A percentile compares a stretch with the other conserved stretches of the same genome.
phyloP scores from a whole-genome alignment of 257 asterid species.

The Penstemon davidsonii region DNA sequence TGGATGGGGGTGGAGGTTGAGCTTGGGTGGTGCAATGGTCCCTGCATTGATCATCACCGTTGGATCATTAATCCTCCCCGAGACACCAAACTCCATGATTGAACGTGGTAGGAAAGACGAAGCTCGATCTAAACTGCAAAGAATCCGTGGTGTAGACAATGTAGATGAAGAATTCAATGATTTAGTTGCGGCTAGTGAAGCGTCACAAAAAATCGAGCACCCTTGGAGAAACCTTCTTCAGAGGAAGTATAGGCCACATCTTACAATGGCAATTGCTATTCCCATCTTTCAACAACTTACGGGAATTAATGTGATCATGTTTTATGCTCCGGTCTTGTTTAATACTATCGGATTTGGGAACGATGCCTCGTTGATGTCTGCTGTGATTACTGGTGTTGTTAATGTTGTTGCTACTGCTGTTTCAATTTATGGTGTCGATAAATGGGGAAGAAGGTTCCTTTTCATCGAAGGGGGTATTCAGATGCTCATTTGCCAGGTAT shows the following conservation, averaged over 20 bases:
- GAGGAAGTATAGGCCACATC: conserved; percentile 73
- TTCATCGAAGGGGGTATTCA: conserved; percentile 70
- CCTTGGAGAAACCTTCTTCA: conserved; percentile 72
- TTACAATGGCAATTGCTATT: conserved; percentile 69
- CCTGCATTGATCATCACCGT: conserved; percentile 69
- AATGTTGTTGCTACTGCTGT: conserved; percentile 52
- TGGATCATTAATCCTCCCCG: conserved; percentile 79
- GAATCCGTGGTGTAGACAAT: conserved; percentile 53
- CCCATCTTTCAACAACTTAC: conserved; percentile 83
- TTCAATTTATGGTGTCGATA: conserved; percentile 69
- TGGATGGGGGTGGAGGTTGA: conserved; percentile 76
- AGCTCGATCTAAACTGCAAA: conserved; percentile 47
- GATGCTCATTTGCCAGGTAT: conserved; percentile 72
- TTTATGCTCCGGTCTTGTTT: conserved; percentile 81
- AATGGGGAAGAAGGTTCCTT: conserved; percentile 71
- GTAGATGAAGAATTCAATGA: conserved; percentile 77
- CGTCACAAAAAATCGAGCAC: conserved; percentile 53
- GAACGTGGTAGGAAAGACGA: conserved; percentile 60
- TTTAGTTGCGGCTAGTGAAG: conserved; percentile 68
- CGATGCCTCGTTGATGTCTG: conserved; percentile 62
- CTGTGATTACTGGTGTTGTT: conserved; percentile 63
- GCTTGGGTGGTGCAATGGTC: conserved; percentile 85
- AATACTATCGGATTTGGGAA: conserved; percentile 64
- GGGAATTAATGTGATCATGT: conserved; percentile 77
- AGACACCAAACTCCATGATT: conserved; percentile 80